These are phyloP conservation scores for Lenwebbia sp. DNA, from an alignment of 345 rosid genomes.

Conservation along the genomic window DNA sequence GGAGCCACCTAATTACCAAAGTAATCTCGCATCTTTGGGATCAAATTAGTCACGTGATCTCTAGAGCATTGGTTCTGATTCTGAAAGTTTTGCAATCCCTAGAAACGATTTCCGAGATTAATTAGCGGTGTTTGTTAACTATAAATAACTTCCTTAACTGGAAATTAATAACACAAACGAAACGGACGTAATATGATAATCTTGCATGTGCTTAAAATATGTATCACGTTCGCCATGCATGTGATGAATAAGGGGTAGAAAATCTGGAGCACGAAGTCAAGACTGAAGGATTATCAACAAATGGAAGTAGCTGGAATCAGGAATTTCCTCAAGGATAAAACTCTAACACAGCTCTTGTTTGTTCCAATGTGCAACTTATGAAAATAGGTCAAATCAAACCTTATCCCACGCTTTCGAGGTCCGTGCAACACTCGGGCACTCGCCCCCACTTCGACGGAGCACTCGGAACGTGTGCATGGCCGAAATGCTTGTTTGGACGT, in stretches of 20 bases:
- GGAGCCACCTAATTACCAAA: background rate
- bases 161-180: background rate
- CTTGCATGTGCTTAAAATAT: background rate
- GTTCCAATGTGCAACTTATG: background rate
- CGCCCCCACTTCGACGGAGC: background rate
- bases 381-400: background rate
- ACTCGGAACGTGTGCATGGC: background rate
- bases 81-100: background rate
- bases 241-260: background rate
- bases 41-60: background rate
- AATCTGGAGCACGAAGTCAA: background rate
- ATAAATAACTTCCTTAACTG: background rate
- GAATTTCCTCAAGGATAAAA: background rate
- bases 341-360: background rate
- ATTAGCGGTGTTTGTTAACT: background rate
- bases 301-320: background rate
- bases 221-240: background rate
- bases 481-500: background rate
- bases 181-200: background rate
- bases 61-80: background rate
- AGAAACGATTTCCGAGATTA: background rate
- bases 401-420: background rate
- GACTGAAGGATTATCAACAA: background rate
- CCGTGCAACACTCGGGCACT: background rate
- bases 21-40: background rate